Conservation (phyloP, 345 rosid genomes). For the Euphorbia tirucalli region DNA sequence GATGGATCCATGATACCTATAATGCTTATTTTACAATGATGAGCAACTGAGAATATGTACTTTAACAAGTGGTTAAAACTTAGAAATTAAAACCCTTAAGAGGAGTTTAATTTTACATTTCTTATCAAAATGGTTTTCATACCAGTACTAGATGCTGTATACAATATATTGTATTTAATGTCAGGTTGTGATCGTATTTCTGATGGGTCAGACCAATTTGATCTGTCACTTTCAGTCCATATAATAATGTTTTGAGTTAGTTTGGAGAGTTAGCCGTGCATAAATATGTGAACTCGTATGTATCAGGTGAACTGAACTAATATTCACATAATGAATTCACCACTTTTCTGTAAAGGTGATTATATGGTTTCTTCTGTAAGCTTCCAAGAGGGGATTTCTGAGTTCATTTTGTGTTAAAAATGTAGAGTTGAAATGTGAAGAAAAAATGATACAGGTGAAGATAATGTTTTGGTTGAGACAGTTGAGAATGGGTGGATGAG, state of each 20-base stretch:
- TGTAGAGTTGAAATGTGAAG: no score
- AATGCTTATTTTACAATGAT: not conserved
- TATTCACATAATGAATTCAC: no score
- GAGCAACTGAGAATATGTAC: not conserved
- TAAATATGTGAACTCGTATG: not conserved
- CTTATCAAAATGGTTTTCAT: not conserved
- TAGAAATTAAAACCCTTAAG: no score
- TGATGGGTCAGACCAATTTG: no score
- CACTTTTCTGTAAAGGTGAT: not conserved
- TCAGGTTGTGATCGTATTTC: not conserved
- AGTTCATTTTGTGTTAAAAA: no score
- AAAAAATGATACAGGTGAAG: no score
- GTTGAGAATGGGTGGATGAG: constrained; percentile 27
- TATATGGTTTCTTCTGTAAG: not conserved
- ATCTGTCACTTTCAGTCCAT: not conserved
- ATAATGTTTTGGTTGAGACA: no score
- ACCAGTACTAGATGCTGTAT: not conserved
- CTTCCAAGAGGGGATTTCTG: no score
- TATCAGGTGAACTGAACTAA: not conserved
- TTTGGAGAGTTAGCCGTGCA: not conserved
- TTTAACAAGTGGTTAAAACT: no score
- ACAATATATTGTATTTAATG: not conserved
- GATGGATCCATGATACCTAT: not conserved
- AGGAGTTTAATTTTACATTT: no score
- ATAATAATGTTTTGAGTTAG: not conserved